Conservation (phyloP, 768 basidiomycete genomes). For the Dioszegia crocea region DNA sequence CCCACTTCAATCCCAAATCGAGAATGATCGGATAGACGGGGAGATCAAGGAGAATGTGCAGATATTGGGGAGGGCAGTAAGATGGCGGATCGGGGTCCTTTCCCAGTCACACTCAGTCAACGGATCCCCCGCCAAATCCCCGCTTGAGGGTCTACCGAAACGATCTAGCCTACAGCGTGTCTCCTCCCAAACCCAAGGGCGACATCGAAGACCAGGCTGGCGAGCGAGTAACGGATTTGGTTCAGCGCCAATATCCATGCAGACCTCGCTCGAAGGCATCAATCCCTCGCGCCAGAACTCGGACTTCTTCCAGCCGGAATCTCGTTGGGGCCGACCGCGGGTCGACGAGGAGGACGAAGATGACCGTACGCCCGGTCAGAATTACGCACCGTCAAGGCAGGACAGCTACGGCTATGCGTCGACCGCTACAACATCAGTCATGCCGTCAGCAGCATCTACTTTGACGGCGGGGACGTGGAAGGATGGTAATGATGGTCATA, state of each 20-base stretch:
- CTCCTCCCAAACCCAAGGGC: slow-evolving; percentile 24
- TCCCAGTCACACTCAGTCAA: neutral
- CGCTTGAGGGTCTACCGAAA: neutral
- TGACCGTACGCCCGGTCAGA: slow-evolving; percentile 25
- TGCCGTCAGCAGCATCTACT: slow-evolving; percentile 5
- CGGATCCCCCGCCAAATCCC: neutral
- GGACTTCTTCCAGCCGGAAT: slow-evolving; percentile 16
- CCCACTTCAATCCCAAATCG: slow-evolving; percentile 3
- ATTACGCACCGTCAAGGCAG: slow-evolving; percentile 4
- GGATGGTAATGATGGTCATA: neutral
- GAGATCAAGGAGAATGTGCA: slow-evolving; percentile 36
- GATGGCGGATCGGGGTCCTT: slow-evolving; percentile 15
- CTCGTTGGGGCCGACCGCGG: slow-evolving; percentile 18
- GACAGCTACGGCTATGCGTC: slow-evolving; percentile 7
- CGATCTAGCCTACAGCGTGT: slow-evolving; percentile 20
- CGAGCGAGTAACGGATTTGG: slow-evolving; percentile 20
- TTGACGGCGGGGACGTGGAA: slow-evolving; percentile 16
- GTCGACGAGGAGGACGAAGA: slow-evolving; percentile 33
- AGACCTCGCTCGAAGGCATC: neutral
- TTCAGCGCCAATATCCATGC: neutral
- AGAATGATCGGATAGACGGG: slow-evolving; percentile 21
- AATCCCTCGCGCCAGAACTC: slow-evolving; percentile 17
- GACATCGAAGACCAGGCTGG: slow-evolving; percentile 35
- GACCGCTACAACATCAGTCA: neutral
- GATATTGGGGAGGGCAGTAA: slow-evolving; percentile 28